Base-by-base conservation (phyloP, 257 asterid genomes). In the Lithospermum erythrorhizon region DNA sequence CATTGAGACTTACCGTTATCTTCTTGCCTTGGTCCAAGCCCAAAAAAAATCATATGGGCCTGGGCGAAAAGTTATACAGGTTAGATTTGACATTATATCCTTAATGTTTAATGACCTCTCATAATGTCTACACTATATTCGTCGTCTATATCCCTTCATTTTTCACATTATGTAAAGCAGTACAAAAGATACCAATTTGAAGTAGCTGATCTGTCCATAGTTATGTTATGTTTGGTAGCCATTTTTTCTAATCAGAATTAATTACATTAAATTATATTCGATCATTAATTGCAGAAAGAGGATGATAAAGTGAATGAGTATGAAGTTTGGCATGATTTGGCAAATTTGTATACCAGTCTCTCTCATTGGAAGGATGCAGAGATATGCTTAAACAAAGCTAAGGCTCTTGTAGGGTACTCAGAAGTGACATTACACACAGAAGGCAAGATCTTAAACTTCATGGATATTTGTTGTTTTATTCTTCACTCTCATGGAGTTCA, bases 321-420 rank as follows among this genome's bases (percentile, higher is more conserved):
- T 66, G 99, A 89, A 81, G 97, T 89, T 61, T 93, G 99, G 99
- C 94, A 84, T 29, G 99, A 95, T 59, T 79, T 93, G 55, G 96
- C 97, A 47, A 87, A 87, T 63, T 76, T 93, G 65, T 93, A 93
- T 78, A 81, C 97, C 19, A 89, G 83, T 70, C 94, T 93, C 65
- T 81, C 96, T 55, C 94, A 81, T 63, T 93, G 95, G 95, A 87
- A 79, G 71, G 99, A 93, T 73, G 91, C 95, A 16, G 97, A 93
- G 81, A 70, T 82, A 68, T 93, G 99, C 77, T 81, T 93, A 78
- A 76, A 24, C 55, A 89, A 86, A 85, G 97, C 99, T 72, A 84
- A 88, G 73, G 74, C 74, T 58, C 76, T 93, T 63, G 78, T 75
- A 45, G 87, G 75, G 72, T 84, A 74, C 78, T 89, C 97, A 27